Evolutionary conservation across 2,329 filamentous ascomycete genomes (phyloP), one percentile per base, ranked within the genome.

Genomic region (Fusarium sp.): DNA sequence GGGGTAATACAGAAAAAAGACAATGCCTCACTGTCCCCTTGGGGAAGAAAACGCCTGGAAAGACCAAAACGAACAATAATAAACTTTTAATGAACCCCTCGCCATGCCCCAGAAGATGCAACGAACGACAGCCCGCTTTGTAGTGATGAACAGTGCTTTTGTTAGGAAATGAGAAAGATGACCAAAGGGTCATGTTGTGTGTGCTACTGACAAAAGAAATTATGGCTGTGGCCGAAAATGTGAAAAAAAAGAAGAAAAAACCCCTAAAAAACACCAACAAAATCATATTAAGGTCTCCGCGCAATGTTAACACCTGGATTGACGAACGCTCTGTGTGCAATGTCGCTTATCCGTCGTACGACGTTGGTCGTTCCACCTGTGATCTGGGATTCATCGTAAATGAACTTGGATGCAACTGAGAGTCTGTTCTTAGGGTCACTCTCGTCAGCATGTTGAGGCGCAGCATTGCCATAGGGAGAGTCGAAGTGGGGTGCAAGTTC

Each of bases 321-420:
- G 60, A 89, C 84, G 72, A 87, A 91, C 23, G 89, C 89, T 67
- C 89, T 84, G 30, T 87, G 83, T 6, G 90, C 90, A 78, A 93
- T 87, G 65, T 91, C 89, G 72, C 90, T 89, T 60, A 93, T 84
- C n/a, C 90, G 87, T 67, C 91, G 89, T 57, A 92, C 88, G 50
- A 93, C 89, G 69, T 93, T 92, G 3, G 90, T 93, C 3, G 91
- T 92, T n/a, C 90, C 91, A n/a, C 90, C 89, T 15, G 87, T 83
- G 27, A 84, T 86, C 59, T 86, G 85, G 12, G 89, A 86, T 77
- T 93, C 90, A 67, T 90, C 86, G 64, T 89, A 85, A 32, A 93
- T 87, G 75, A 93, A 93, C 77, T 89, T 90, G 74, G 90, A 89
- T 5, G 91, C 91, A 20, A 93, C 90, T 11, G 87, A 87, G 17